These are phyloP conservation scores for Aspergillus ostianus DNA, from an alignment of 495 filamentous ascomycete species.

Conservation along the genomic window DNA sequence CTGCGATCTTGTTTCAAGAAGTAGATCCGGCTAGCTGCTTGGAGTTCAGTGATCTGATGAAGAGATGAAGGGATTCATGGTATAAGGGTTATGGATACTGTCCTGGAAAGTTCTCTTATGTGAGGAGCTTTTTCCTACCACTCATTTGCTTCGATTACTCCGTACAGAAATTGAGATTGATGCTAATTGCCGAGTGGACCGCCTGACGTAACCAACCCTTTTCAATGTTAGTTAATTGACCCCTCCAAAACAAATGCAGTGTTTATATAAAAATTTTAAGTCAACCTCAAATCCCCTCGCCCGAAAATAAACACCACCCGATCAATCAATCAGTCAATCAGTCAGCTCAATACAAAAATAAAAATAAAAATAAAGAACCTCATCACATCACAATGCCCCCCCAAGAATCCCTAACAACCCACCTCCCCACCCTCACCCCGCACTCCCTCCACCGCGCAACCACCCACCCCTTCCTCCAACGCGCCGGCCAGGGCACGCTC, in stretches of 20 bases:
- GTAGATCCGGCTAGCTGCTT: no score
- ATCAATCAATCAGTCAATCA: background rate
- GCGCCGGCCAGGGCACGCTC: constrained; percentile 63
- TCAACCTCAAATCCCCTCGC: background rate
- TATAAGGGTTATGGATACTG: no score
- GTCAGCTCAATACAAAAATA: constrained; percentile 7
- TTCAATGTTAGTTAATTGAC: background rate
- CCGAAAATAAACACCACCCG: background rate
- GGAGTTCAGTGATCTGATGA: no score
- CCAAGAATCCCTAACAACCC: constrained; percentile 26
- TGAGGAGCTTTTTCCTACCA: no score
- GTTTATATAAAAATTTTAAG: no score
- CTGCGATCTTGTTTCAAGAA: no score
- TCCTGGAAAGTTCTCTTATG: no score
- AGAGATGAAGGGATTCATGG: no score
- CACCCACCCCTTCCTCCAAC: constrained; percentile 64
- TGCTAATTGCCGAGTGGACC: no score
- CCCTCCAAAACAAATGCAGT: background rate
- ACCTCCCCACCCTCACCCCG: constrained; percentile 25
- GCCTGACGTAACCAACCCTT: no score
- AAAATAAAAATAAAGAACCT: constrained; percentile 2
- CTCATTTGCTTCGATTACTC: no score
- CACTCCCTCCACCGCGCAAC: constrained; percentile 48
- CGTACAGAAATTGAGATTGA: no score
- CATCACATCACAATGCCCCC: constrained; percentile 21